Conservation (phyloP, 345 rosid genomes). For the Aquilaria yunnanensis region DNA sequence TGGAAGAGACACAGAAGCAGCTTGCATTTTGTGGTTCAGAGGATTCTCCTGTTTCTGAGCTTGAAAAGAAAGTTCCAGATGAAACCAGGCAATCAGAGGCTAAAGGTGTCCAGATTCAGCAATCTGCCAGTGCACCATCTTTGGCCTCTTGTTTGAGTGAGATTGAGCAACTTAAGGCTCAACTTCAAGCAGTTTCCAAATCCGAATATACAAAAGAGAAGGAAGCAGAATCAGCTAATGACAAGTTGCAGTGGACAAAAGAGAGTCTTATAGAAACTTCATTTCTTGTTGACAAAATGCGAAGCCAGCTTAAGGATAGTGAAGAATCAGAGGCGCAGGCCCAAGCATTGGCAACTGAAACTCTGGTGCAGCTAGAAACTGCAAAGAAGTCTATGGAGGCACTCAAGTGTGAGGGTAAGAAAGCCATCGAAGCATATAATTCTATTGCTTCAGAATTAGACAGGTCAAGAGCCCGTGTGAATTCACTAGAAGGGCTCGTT, state of each 20-base stretch:
- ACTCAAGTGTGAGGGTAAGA: constrained; percentile 52
- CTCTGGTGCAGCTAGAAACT: constrained; percentile 67
- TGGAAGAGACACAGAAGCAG: constrained; percentile 57
- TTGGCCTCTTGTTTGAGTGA: constrained; percentile 60
- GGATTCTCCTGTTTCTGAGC: constrained; percentile 34
- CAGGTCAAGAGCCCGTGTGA: constrained; percentile 50
- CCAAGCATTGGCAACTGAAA: constrained; percentile 46
- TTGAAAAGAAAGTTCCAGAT: constrained; percentile 37
- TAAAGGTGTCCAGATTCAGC: constrained; percentile 48
- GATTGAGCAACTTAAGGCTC: constrained; percentile 63
- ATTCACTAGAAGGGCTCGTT: constrained; percentile 47
- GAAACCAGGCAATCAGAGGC: constrained; percentile 47
- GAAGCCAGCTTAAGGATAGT: constrained; percentile 58
- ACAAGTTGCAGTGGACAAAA: constrained; percentile 61
- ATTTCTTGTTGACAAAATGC: constrained; percentile 65
- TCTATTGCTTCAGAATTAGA: constrained; percentile 62
- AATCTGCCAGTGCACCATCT: constrained; percentile 41
- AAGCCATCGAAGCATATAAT: constrained; percentile 51
- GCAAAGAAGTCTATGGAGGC: constrained; percentile 64
- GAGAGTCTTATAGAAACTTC: constrained; percentile 55
- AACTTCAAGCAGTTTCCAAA: constrained; percentile 55
- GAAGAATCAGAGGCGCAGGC: constrained; percentile 81
- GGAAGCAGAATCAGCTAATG: constrained; percentile 41
- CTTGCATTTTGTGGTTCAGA: constrained; percentile 46
- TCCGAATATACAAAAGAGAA: constrained; percentile 52